Conservation (phyloP, 2,329 filamentous ascomycete genomes). For the Coniochaeta sp. region DNA sequence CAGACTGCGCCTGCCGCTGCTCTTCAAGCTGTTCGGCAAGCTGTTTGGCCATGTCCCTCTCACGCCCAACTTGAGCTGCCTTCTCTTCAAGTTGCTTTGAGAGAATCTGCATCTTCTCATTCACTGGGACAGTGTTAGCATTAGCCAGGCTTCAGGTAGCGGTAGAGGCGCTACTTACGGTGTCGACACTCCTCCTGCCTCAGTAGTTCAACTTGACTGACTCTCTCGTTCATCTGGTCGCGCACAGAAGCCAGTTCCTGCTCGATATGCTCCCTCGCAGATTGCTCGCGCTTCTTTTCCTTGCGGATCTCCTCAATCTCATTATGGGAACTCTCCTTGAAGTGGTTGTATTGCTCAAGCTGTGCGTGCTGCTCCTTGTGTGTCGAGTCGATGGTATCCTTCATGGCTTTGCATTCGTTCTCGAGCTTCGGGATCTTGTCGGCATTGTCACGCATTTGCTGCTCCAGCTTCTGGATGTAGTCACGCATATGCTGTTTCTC, state of each 20-base stretch:
- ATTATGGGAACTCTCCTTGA: conserved; percentile 24
- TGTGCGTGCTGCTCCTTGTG: conserved; percentile 45
- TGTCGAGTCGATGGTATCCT: conserved; percentile 34
- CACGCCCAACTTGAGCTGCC: not conserved
- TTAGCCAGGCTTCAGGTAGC: not conserved
- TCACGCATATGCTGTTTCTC: not conserved
- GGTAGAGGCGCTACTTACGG: conserved; percentile 7
- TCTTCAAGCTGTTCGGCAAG: not conserved
- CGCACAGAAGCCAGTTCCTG: conserved; percentile 25
- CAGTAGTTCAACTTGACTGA: conserved; percentile 12
- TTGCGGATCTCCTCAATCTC: conserved; percentile 25
- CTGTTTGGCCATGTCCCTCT: not conserved
- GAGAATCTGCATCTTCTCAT: conserved; percentile 2
- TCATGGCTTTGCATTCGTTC: conserved; percentile 27
- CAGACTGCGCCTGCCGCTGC: not conserved
- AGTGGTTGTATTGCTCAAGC: conserved; percentile 31
- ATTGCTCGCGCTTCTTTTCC: conserved; percentile 19
- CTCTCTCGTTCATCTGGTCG: conserved; percentile 18
- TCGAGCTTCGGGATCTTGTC: conserved; percentile 21
- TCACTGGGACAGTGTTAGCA: conserved; percentile 11
- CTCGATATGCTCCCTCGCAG: conserved; percentile 17
- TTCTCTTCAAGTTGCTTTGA: not conserved
- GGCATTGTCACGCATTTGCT: conserved; percentile 20
- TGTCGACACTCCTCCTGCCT: conserved; percentile 11
- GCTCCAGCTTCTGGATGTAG: conserved; percentile 11